Conservation (phyloP, 208 protist genomes). For the Acanthamoeba pearcei region DNA sequence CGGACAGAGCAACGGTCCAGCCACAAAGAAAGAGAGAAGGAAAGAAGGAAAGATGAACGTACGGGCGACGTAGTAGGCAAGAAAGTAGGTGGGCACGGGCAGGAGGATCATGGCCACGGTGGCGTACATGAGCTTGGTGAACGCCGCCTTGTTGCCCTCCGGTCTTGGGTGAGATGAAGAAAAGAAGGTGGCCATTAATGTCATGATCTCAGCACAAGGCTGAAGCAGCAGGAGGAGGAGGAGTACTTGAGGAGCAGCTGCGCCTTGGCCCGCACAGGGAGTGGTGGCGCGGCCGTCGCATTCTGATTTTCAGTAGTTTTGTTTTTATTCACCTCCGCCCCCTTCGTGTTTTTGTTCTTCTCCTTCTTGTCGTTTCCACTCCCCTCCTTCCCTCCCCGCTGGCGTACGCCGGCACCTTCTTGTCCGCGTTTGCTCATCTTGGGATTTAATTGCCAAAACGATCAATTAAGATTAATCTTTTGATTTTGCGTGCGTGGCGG, state of each 20-base stretch:
- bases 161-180: not conserved
- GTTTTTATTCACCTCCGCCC: not conserved
- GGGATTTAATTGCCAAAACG: not conserved
- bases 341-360: too few relatives aligned
- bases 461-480: too few relatives aligned
- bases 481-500: too few relatives aligned
- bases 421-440: not conserved
- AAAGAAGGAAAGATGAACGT: not conserved
- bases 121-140: not conserved
- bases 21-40: too few relatives aligned
- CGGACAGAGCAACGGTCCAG: too few relatives aligned
- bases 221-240: not conserved
- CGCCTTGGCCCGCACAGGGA: not conserved
- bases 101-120: not conserved
- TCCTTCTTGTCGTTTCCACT: not conserved
- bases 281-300: too few relatives aligned
- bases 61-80: not conserved
- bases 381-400: not conserved
- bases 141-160: not conserved
- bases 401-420: not conserved
- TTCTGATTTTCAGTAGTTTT: not conserved
- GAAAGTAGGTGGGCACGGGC: conserved; percentile 20
- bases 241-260: not conserved
- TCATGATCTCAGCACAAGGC: not conserved
- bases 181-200: not conserved